Evolutionary conservation across 345 rosid species (phyloP).

Genomic region (Psidium guajava): DNA sequence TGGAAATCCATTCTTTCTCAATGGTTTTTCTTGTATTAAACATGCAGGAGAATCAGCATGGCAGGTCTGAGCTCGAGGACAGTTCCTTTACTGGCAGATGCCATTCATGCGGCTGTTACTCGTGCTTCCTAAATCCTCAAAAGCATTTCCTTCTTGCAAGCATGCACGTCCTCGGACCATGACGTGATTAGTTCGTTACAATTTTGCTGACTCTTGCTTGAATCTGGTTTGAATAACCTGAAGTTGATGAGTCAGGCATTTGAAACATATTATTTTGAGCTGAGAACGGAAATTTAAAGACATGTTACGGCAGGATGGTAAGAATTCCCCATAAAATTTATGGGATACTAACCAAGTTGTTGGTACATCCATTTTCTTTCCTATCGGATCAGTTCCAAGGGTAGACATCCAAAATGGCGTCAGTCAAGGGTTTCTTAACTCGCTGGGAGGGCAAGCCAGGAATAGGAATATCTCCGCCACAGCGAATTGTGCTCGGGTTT

Average conservation of each 20-base stretch:
- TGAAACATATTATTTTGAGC: neutral
- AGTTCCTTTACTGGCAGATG: constrained; percentile 24
- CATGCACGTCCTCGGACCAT: neutral
- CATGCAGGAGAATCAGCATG: constrained; percentile 35
- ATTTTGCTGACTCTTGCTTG: neutral
- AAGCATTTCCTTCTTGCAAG: neutral
- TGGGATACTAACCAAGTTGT: neutral
- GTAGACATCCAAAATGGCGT: neutral
- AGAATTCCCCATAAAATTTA: neutral
- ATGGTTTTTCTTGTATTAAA: neutral
- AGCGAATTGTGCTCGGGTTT: neutral
- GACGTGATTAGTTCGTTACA: neutral
- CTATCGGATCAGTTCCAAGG: neutral
- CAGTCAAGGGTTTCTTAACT: neutral
- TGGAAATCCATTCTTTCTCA: neutral
- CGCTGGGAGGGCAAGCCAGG: neutral
- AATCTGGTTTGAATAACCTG: neutral
- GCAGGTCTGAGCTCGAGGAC: constrained; percentile 27
- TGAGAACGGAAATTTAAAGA: neutral
- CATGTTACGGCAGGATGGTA: neutral
- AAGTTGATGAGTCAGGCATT: neutral
- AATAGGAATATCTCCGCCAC: neutral
- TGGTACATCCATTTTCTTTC: neutral
- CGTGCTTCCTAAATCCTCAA: neutral
- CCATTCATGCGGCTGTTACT: constrained; percentile 25